These are phyloP conservation scores for Pythium sukuiense DNA, from an alignment of 352 stramenopile species.

Conservation along the genomic window DNA sequence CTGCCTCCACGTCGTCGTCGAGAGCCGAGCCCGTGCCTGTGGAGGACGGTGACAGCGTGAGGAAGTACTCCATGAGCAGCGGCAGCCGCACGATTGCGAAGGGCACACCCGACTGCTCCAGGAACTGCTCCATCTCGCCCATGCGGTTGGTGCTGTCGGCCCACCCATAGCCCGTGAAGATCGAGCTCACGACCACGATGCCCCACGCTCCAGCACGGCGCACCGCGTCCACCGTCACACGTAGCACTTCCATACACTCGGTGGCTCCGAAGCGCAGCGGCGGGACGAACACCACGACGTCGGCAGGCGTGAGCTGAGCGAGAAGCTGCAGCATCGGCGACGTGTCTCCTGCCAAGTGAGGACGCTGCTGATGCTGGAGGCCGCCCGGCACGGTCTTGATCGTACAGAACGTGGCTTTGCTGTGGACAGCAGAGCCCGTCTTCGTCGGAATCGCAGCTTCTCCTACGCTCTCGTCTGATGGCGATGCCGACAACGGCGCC, in stretches of 20 bases:
- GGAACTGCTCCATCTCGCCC: constrained; percentile 57
- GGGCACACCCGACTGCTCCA: constrained; percentile 58
- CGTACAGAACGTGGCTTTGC: constrained; percentile 71
- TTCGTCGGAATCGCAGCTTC: constrained; percentile 52
- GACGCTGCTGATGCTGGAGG: constrained; percentile 9
- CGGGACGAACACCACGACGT: constrained; percentile 74
- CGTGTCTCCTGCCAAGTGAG: constrained; percentile 34
- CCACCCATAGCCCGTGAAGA: constrained; percentile 44
- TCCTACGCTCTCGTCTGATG: constrained; percentile 28
- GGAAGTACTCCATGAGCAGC: constrained; percentile 82
- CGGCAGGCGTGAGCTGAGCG: constrained; percentile 53
- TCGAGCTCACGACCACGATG: constrained; percentile 68
- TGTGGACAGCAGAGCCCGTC: constrained; percentile 37
- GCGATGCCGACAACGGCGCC: constrained; percentile 34
- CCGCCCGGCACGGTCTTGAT: constrained; percentile 46
- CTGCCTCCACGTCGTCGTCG: constrained; percentile 16
- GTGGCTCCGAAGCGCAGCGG: constrained; percentile 50
- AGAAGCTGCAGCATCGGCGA: constrained; percentile 61
- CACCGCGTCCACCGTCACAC: constrained; percentile 49
- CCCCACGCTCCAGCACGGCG: constrained; percentile 60
- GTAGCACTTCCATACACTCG: constrained; percentile 60
- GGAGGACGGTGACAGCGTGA: constrained; percentile 33
- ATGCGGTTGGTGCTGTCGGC: constrained; percentile 55
- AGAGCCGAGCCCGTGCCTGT: neutral
- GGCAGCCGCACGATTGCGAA: constrained; percentile 67